Base-by-base conservation (phyloP, 202 grass and related monocot species). In the Zizania palustris region DNA sequence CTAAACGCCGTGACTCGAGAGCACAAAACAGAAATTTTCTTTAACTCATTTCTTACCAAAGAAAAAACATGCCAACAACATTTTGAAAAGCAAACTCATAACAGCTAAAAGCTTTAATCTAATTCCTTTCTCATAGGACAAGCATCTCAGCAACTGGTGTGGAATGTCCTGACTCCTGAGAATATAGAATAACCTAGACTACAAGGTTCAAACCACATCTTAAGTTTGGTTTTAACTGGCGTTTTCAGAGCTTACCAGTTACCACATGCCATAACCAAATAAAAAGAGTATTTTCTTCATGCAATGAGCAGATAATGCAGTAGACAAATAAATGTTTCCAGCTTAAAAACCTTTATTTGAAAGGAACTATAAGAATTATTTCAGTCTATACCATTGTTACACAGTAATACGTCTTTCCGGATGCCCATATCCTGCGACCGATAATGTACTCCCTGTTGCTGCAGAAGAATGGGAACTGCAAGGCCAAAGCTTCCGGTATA, bases 391-490 rank as follows among this genome's bases (percentile, higher is more conserved):
- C 96, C 96, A 91, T 99, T 40, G 96, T 96, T 19, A 99, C 69
- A 22, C 96, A 96, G 54, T 99, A 99, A 77, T 87, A 99, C 13
- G 85, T 88, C 75, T 83, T 85, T 76, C 85, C 87, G 22, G 85
- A 80, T 73, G 85, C 73, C 96, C 96, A 99, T 62, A 99, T 99
- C 63, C 96, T 89, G 80, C 91, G 90, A 1, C 96, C 91, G 4
- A 99, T 95, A 20, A 92, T 81, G 44, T 99, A 99, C 74, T 99
- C 96, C 68, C 91, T 88, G 69, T 98, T 72, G 19, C 96, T 98
- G 61, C 91, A 99, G 82, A 99, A 93, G 77, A 99, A 95, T 16
- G 96, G 96, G 55, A 99, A 99, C 96, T 99, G 83, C 87, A 85
- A 0, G 28, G 37, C 15, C 41, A 74, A 66, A 76, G 46, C 59